Evolutionary conservation across 805 yeast genomes (phyloP).

Genomic region (Hanseniaspora guilliermondii): DNA sequence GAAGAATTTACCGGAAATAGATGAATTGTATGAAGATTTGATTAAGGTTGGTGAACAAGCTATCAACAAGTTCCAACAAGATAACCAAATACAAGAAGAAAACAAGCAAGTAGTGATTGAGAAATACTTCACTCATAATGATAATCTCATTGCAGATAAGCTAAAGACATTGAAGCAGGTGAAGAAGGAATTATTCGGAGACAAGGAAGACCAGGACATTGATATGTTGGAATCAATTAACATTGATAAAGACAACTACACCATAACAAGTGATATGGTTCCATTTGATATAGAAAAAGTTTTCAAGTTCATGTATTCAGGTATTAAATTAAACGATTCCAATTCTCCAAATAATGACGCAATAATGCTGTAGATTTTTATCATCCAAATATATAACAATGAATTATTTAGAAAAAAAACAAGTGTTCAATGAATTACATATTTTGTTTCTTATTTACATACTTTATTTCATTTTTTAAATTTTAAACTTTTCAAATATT

Average conservation of each 20-base stretch:
- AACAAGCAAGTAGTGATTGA: conserved; percentile 10
- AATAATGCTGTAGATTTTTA: not conserved
- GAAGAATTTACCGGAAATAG: conserved; percentile 81
- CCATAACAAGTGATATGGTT: conserved; percentile 17
- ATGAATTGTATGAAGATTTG: conserved; percentile 24
- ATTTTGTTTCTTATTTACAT: not conserved
- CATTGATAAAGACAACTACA: conserved; percentile 17
- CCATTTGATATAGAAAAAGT: conserved; percentile 31
- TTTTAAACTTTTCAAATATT: too few species aligned
- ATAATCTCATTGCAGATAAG: not conserved
- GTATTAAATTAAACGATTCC: conserved; percentile 18
- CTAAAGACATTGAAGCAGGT: conserved; percentile 3
- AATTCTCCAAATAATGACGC: not conserved
- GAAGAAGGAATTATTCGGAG: conserved; percentile 5
- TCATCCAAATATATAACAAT: not conserved
- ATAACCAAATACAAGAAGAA: conserved; percentile 15
- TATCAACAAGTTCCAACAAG: not conserved
- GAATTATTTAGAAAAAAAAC: not conserved
- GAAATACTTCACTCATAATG: conserved; percentile 8
- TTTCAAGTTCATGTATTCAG: conserved; percentile 36
- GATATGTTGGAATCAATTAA: conserved; percentile 14
- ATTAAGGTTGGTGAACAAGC: not conserved
- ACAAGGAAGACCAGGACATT: conserved; percentile 34
- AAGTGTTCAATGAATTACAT: not conserved
- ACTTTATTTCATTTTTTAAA: not conserved